Evolutionary conservation across 139 green algal genomes (phyloP).

Genomic region (Chlorella sp.): DNA sequence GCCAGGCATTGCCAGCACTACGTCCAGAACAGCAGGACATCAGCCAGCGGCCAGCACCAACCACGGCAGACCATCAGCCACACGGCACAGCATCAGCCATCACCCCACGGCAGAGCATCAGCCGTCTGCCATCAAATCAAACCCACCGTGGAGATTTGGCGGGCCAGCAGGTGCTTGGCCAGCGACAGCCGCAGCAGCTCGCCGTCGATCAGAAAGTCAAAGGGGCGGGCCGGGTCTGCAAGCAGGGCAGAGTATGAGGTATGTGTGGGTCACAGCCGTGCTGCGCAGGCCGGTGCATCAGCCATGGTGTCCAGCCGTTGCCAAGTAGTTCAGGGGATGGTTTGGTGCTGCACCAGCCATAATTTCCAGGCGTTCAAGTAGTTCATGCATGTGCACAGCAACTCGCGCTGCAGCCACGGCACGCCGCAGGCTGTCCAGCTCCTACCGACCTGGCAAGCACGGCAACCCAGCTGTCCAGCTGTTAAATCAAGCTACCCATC

Average conservation of each 20-base stretch:
- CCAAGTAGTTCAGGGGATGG: background rate
- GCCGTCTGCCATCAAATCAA: background rate
- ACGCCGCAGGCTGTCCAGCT: background rate
- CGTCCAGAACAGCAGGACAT: too few relatives aligned
- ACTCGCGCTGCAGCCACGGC: background rate
- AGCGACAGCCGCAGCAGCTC: conserved; percentile 88
- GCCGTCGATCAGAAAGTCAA: conserved; percentile 95
- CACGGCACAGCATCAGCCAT: too few relatives aligned
- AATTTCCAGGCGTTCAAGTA: too few relatives aligned
- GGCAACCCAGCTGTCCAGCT: background rate
- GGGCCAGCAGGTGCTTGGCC: conserved; percentile 72
- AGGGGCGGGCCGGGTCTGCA: conserved; percentile 81
- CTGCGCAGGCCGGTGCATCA: background rate
- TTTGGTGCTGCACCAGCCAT: background rate
- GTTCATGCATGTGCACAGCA: too few relatives aligned
- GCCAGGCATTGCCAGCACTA: too few relatives aligned
- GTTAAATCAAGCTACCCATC: background rate
- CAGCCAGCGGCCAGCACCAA: too few relatives aligned
- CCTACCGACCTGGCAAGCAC: background rate
- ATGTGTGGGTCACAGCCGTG: background rate
- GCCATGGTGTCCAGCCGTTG: background rate
- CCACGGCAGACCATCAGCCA: too few relatives aligned
- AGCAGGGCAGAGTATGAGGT: background rate
- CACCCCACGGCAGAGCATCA: too few relatives aligned
- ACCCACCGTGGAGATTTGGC: conserved; percentile 79